Base-by-base conservation (phyloP, 1,284 basidiomycete species). In the Rugosomyces carneus region DNA sequence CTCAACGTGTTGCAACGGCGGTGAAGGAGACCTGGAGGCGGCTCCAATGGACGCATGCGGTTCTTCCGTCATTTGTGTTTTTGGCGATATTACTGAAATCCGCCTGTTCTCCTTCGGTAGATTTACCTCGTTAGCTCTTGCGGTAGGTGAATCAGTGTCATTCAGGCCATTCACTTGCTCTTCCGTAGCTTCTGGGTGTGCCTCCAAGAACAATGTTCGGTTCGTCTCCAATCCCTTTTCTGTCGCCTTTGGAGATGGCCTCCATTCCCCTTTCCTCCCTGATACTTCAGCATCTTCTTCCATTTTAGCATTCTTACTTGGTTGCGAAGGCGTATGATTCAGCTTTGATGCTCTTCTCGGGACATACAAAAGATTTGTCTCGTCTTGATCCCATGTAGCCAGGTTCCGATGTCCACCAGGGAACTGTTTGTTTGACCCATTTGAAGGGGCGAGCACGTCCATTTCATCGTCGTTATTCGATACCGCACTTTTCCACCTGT, bases 341-440 rank as follows among this genome's bases (percentile, higher is more conserved):
- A n/a, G 5, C 29, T 31, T 31, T 13, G 29, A 48, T 43, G 1
- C 35, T 48, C 9, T 62, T 59, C 44, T 64, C n/a, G 62, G 62
- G 15, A 62, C 44, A 42, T 57, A 50, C 18, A 64, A 42, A 18
- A 60, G 59, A 10, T 55, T 47, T 36, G 61, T 53, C 21, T 60
- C 54, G 1, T 37, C 44, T 42, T 52, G 53, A 35, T 38, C 45
- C 37, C 47, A 49, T 34, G 29, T 29, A 43, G 43, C 44, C 29
- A 42, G 23, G 26, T 50, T 45, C 5, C 42, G 20, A 13, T 15
- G 40, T 18, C 35, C 24, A 2, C 27, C 20, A 4, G 37, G 26
- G 2, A 16, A 38, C 4, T 37, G 44, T 5, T n/a, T 20, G 16
- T 26, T 27, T 16, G 27, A 44, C 16, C 18, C 15, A 5, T 13